Base-by-base conservation (phyloP, 139 green algal species). In the Picochlorum sp. region DNA sequence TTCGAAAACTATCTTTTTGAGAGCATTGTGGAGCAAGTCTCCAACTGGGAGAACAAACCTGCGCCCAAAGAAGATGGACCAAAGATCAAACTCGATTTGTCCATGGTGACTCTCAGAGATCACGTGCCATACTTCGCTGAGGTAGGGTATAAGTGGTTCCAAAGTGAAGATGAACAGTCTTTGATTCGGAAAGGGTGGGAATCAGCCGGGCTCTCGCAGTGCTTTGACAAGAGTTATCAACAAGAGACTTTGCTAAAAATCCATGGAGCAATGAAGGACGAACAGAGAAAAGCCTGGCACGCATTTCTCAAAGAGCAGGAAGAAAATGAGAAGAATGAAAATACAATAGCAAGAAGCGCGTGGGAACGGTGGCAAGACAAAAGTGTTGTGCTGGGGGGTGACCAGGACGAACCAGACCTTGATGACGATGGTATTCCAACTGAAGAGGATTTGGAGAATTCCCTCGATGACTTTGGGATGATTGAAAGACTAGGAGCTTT, bases 141-240 rank as follows among this genome's bases (percentile, higher is more conserved):
- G 14, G 44, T 15, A 50, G 44, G 44, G 13, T 50, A 50, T 50
- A 50, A 50, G 14, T 50, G 44, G 44, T 50, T 50, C 14, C 44
- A 50, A 50, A 50, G 13, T 15, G 44, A 50, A 15, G 44, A 50
- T 50, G 44, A 2, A 2, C 13, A 50, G 44, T 50, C 44, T 50
- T 50, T 50, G 44, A 50, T 50, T 50, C 44, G 13, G 44, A 50
- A 50, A 50, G 44, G 44, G 3, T 50, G 44, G 44, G 44, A 15
- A 15, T 50, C 44, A n/a, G 13, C 44, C 14, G 44, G 44, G 44
- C 14, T 50, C 13, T 50, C 14, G 13, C 44, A 50, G 44, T 50
- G 44, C 44, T 50, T 50, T 50, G 44, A 50, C 44, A 50, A 50
- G 44, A 50, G 44, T 15, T 50, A 50, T 50, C 44, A 50, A 15